A percentile compares a stretch with the other conserved stretches of the same genome.
Evolutionary conservation across 306 rosid species (phyloP).

Genomic region (Mimosa bimucronata): DNA sequence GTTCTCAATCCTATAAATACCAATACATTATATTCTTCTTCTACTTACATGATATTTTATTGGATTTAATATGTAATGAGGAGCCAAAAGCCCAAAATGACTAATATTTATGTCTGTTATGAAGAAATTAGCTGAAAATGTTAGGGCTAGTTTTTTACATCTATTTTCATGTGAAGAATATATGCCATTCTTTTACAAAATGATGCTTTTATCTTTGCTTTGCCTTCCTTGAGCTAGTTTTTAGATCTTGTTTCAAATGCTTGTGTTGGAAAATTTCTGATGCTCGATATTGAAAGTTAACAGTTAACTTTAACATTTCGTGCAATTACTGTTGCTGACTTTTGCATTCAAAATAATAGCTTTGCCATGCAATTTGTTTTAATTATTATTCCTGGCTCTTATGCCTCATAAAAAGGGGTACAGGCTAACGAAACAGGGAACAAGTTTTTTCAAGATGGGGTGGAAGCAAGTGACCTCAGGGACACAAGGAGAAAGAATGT

Average conservation of each 20-base stretch:
- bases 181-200: slow-evolving; percentile 1
- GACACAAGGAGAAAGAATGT: slow-evolving; percentile 60
- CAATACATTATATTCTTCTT: not conserved
- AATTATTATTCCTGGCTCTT: slow-evolving; percentile 35
- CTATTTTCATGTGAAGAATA: slow-evolving; percentile 9
- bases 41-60: not conserved
- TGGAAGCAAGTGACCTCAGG: slow-evolving; percentile 71
- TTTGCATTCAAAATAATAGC: slow-evolving; percentile 17
- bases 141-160: not conserved
- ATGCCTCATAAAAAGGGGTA: slow-evolving; percentile 68
- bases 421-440: slow-evolving; percentile 89
- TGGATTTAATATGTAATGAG: not conserved
- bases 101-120: not conserved
- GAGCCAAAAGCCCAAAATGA: not conserved
- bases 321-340: slow-evolving; percentile 19
- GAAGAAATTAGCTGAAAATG: not conserved
- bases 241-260: slow-evolving; percentile 22
- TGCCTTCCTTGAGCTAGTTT: slow-evolving; percentile 10
- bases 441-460: slow-evolving; percentile 60
- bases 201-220: slow-evolving; percentile 7
- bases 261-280: slow-evolving; percentile 18
- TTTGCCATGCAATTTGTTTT: slow-evolving; percentile 27
- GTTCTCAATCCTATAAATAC: not conserved
- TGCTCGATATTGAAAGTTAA: slow-evolving; percentile 15
- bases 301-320: not conserved